phyloP scores from a whole-genome alignment of 2,329 filamentous ascomycete species.

The Xylaria hypoxylon region DNA sequence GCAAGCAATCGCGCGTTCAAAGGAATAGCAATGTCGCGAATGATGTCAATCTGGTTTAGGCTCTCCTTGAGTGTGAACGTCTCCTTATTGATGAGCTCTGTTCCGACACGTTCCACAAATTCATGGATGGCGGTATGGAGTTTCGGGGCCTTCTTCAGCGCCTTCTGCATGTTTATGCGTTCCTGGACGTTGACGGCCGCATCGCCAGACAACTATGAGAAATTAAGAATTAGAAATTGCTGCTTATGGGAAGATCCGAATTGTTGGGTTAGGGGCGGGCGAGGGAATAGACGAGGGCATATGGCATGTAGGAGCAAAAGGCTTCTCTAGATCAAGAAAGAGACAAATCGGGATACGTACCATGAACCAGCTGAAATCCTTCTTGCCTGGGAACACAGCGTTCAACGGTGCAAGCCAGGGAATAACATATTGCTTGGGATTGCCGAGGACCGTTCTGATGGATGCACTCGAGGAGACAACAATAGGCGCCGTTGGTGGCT shows the following conservation, averaged over 20 bases:
- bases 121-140: conserved; percentile 49
- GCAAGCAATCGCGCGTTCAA: conserved; percentile 66
- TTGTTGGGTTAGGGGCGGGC: not conserved
- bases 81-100: conserved; percentile 56
- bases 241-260: not conserved
- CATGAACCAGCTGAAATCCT: conserved; percentile 56
- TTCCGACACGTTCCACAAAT: conserved; percentile 52
- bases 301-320: not conserved
- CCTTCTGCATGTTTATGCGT: conserved; percentile 50
- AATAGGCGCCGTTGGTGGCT: conserved; percentile 50
- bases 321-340: not conserved
- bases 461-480: conserved; percentile 45
- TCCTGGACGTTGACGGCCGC: conserved; percentile 49
- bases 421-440: conserved; percentile 50
- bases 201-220: conserved; percentile 50
- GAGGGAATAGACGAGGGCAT: not conserved
- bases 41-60: conserved; percentile 56
- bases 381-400: conserved; percentile 52
- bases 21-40: conserved; percentile 69
- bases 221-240: conserved; percentile 3
- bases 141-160: conserved; percentile 52
- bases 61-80: conserved; percentile 53
- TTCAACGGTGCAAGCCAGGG: conserved; percentile 52
- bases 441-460: conserved; percentile 51
- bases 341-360: not conserved